Evolutionary conservation across 805 yeast genomes (phyloP), one percentile per base, ranked within the genome.

Genomic region (Candida railenensis): DNA sequence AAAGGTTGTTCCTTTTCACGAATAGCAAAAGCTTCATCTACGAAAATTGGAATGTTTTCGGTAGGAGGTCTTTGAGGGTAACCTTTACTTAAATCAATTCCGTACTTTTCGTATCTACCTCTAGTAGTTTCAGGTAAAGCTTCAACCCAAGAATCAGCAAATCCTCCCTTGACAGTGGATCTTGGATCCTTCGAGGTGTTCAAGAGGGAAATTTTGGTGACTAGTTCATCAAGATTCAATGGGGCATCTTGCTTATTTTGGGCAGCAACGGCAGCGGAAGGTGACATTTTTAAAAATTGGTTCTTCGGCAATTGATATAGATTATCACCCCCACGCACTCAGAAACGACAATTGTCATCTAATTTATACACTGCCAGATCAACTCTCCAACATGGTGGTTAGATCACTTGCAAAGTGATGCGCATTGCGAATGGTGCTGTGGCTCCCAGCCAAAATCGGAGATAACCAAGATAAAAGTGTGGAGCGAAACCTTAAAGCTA

Each of bases 21-120:
- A 33, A 62, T 47, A 4, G 53, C 59, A 34, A 34, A 51, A n/a
- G 66, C 67, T 40, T 63, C 66, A 46, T 62, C 66, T 12, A 62
- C 41, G 46, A 62, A 63, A 14, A 50, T 56, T 16, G 68, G 67
- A 42, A 63, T 59, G 14, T 54, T 46, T 15, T 55, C 61, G 5
- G 43, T 48, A 18, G 49, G 46, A 11, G 67, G 66, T 39, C 55
- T 46, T 18, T 44, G 47, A 4, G 67, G 67, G 42, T 63, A 63
- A 3, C 68, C 67, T 8, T 51, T 43, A 14, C 62, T 54, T 12
- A 62, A 46, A 42, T 63, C 68, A 44, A 62, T 53, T 3, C 54
- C 57, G 40, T 55, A 53, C 45, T 53, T 61, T 16, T 54, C 62
- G 37, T 55, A 57, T 48, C 68, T 55, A 5, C 46, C 46, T 43